Evolutionary conservation across 495 filamentous ascomycete genomes (phyloP), one percentile per base, ranked within the genome.

Genomic region (Emericellopsis terricola): DNA sequence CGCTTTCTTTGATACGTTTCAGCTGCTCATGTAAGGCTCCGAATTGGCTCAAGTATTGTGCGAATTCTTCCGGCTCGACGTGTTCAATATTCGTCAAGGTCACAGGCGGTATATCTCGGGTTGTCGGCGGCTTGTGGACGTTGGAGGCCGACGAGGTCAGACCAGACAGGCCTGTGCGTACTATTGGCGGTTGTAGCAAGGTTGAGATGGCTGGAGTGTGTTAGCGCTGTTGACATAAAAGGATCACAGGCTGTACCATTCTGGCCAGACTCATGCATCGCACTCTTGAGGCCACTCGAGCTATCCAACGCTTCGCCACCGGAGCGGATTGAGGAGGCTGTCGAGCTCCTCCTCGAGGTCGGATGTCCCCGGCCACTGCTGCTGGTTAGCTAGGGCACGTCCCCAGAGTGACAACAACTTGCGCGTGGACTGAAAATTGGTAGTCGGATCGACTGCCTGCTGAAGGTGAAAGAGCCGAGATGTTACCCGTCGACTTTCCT

Each of bases 81-180:
- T 79, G 78, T 1, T 76, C 71, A 33, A 96, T 85, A 37, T 91
- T 92, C 4, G 87, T 86, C 35, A 99, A 61, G 0, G 82, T 78
- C 6, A 99, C 89, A 0, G 89, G 87, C 0, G 89, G 85, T 31
- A 99, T 99, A 51, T 99, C 89, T 56, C 71, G 73, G 5, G 86
- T 62, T n/a, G 81, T 85, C 0, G 89, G 89, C 4, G 81, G 74
- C 37, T 76, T 85, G 44, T 83, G 82, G 24, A 74, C 60, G 39
- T 71, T 73, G 16, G 71, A 55, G 0, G 81, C 60, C 4, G 72
- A 68, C 2, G 75, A 55, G 2, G 74, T 73, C 48, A 89, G 78
- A 2, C 84, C 75, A 10, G 78, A 62, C 29, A 94, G 64, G 29
- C 82, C 87, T 13, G 85, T 89, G 34, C 91, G 81, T 17, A 87